Base-by-base conservation (phyloP, 306 rosid species). In the Carpinus viminea region DNA sequence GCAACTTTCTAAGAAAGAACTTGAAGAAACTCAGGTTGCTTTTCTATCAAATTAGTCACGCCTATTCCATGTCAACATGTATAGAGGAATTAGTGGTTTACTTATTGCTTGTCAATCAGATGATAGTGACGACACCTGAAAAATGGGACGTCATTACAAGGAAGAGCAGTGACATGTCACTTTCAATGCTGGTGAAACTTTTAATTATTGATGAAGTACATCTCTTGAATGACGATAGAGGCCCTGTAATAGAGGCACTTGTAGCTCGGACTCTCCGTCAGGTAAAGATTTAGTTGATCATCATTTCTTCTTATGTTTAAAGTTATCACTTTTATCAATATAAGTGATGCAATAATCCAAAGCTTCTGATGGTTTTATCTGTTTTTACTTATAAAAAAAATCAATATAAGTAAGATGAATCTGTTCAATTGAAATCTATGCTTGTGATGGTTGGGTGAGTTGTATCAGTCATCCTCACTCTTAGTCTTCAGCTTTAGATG, bases 91-190 rank as follows among this genome's bases (percentile, higher is more conserved):
- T 77, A 72, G 78, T 51, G 66, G 68, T 46, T 38, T 68, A 79
- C 65, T 24, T 46, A 20, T 24, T 46, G 61, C n/a, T 83, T 64
- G 78, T 84, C 77, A 74, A 83, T 74, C 88, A 94, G 97, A 94
- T 94, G 98, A 94, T 94, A 85, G 98, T 94, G 82, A 94, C 98
- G 61, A 94, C 98, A 79, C 98, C 98, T 78, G 98, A 94, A 90
- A 94, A 94, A 86, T 94, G 98, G 98, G 98, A 94, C 83, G 98
- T 94, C 79, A 94, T 94, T 74, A 94, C 98, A 71, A 95, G 98
- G 86, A 94, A 94, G 90, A 94, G 98, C 85, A 92, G 98, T 75
- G 98, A 94, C 79, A 94, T 92, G 98, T 88, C 98, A 53, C 90
- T 94, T 79, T 92, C 98, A 34, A 89, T 94, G 97, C 78, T 92